phyloP scores from a whole-genome alignment of 2,329 filamentous ascomycete species.

The Alternaria brassicae region DNA sequence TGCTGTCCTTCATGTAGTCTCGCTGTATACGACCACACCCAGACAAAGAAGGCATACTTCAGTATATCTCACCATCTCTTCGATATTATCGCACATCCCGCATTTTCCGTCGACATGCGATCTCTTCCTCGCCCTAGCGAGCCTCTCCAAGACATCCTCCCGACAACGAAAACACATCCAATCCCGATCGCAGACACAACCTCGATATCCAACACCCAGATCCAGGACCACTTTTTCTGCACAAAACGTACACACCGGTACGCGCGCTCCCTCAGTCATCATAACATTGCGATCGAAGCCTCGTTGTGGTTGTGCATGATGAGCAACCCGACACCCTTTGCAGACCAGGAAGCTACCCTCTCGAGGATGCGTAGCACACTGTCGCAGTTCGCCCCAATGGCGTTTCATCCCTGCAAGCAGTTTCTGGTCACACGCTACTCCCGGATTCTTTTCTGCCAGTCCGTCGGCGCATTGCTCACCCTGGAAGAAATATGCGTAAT shows the following conservation, averaged over 20 bases:
- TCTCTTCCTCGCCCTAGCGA: constrained; percentile 4
- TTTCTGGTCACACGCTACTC: constrained; percentile 8
- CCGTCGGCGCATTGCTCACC: neutral
- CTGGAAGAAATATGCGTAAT: neutral
- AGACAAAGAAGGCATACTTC: neutral
- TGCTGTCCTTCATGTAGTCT: neutral
- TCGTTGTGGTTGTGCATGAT: neutral
- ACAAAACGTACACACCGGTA: constrained; percentile 9
- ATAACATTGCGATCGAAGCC: constrained; percentile 7
- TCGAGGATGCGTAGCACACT: constrained; percentile 1
- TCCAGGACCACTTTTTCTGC: neutral
- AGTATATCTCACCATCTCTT: neutral
- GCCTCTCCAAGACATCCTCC: neutral
- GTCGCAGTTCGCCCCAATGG: constrained; percentile 11
- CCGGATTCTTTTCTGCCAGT: neutral
- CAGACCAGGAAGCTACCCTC: neutral
- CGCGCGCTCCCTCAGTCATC: constrained; percentile 12
- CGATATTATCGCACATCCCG: too few species aligned
- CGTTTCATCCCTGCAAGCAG: constrained; percentile 9
- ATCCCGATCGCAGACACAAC: constrained; percentile 9
- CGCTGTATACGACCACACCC: neutral
- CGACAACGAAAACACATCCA: constrained; percentile 17
- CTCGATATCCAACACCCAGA: neutral
- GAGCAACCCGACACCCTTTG: constrained; percentile 9
- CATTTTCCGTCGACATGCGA: neutral